These are phyloP conservation scores for Apophysomyces ossiformis DNA, from an alignment of 371 early-diverging fungal genomes.

Conservation along the genomic window DNA sequence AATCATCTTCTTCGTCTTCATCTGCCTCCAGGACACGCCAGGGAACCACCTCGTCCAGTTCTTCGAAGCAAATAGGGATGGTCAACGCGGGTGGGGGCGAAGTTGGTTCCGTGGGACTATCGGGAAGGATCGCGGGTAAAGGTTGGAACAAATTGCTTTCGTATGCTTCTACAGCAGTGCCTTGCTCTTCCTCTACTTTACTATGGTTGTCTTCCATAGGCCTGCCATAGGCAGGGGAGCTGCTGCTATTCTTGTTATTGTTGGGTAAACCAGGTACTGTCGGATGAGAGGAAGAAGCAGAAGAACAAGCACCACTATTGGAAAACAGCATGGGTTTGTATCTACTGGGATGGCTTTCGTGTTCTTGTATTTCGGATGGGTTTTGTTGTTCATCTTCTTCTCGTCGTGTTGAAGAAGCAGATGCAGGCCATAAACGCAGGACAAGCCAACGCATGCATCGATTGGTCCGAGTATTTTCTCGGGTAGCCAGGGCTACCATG, in stretches of 20 bases:
- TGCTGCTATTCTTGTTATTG: too few species aligned
- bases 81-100: constrained; percentile 1
- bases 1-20: constrained; percentile 13
- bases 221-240: not conserved
- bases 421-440: constrained; percentile 3
- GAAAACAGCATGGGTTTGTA: too few species aligned
- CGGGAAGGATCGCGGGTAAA: not conserved
- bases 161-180: not conserved
- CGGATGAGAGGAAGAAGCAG: too few species aligned
- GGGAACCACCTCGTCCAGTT: constrained; percentile 27
- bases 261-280: too few species aligned
- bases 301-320: too few species aligned
- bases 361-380: not conserved
- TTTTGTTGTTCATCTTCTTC: not conserved
- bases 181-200: not conserved
- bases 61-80: constrained; percentile 17
- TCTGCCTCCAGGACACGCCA: constrained; percentile 31
- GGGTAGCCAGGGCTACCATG: not conserved
- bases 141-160: not conserved
- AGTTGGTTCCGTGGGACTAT: not conserved
- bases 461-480: not conserved
- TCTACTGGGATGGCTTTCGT: not conserved
- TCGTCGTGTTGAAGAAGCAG: not conserved
- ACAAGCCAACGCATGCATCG: constrained; percentile 16
- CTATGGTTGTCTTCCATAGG: not conserved